Conservation (phyloP, 192 early-diverging fungal genomes). For the Entomortierella lignicola region DNA sequence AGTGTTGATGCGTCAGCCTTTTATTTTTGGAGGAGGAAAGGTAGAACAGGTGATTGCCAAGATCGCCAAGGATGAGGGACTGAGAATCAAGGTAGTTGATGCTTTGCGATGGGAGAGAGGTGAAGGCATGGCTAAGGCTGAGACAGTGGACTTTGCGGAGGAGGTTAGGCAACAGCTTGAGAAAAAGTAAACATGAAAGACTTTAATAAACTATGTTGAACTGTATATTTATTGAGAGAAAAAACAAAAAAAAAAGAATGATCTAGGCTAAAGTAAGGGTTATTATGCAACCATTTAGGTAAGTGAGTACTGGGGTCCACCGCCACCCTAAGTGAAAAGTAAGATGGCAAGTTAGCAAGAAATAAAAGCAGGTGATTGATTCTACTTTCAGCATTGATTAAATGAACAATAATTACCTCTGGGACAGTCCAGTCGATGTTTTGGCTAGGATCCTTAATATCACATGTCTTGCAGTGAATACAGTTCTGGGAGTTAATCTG, state of each 20-base stretch:
- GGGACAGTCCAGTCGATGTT: slow-evolving; percentile 99
- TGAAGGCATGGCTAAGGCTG: slow-evolving; percentile 85
- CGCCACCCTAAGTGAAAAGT: slow-evolving; percentile 31
- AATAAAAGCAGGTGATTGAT: too few species aligned
- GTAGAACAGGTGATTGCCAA: slow-evolving; percentile 72
- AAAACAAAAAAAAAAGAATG: not conserved
- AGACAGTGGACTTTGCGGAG: slow-evolving; percentile 78
- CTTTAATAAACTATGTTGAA: not conserved
- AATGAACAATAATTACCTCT: slow-evolving; percentile 19
- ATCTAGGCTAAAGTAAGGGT: not conserved
- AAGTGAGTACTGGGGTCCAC: slow-evolving; percentile 54
- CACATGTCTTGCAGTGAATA: slow-evolving; percentile 99
- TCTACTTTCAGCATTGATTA: not conserved
- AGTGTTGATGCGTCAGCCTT: slow-evolving; percentile 78
- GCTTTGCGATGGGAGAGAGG: slow-evolving; percentile 86
- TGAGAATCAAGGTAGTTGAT: slow-evolving; percentile 70
- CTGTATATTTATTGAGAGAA: not conserved
- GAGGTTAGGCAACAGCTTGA: slow-evolving; percentile 70
- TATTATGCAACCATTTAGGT: slow-evolving; percentile 19
- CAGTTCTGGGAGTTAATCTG: slow-evolving; percentile 99
- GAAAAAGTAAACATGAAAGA: slow-evolving; percentile 30
- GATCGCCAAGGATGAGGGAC: slow-evolving; percentile 56
- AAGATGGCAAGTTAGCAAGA: too few species aligned
- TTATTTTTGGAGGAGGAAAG: slow-evolving; percentile 81
- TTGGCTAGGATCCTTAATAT: slow-evolving; percentile 99